Conservation (phyloP, 495 filamentous ascomycete species). For the Chaetomium tenue region DNA sequence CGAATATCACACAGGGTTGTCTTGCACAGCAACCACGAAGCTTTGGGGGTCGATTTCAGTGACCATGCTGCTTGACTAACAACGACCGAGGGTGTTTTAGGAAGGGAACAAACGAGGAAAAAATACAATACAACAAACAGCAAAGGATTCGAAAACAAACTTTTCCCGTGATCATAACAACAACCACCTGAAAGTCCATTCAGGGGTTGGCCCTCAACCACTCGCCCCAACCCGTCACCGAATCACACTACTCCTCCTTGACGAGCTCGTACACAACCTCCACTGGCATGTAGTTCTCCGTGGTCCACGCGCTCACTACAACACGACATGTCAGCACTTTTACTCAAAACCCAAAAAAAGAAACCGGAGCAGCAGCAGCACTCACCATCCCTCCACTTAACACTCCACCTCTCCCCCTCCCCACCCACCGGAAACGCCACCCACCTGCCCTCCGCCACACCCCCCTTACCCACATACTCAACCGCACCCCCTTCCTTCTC, state of each 20-base stretch:
- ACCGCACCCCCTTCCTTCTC: conserved; percentile 23
- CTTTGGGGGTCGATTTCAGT: not conserved
- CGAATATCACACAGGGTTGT: conserved; percentile 1
- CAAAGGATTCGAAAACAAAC: not conserved
- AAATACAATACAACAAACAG: conserved; percentile 2
- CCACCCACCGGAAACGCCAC: conserved; percentile 35
- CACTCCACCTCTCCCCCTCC: conserved; percentile 29
- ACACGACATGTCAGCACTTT: not conserved
- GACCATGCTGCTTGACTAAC: not conserved
- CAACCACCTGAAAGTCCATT: not conserved
- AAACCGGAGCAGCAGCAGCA: not conserved
- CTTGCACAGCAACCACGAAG: not conserved
- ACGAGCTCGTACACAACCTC: conserved; percentile 36
- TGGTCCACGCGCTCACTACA: conserved; percentile 37
- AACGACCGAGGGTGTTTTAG: not conserved
- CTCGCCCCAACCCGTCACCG: not conserved
- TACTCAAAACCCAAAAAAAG: not conserved
- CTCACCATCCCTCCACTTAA: conserved; percentile 45
- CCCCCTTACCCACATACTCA: conserved; percentile 25
- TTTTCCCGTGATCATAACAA: conserved; percentile 7
- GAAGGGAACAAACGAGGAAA: not conserved
- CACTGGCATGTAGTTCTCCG: conserved; percentile 39
- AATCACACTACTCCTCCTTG: not conserved
- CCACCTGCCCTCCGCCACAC: conserved; percentile 30
- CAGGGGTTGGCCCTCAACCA: not conserved